Evolutionary conservation across 192 early-diverging fungal species (phyloP), one percentile per base, ranked within the genome.

Genomic region (Coemansia sp.): DNA sequence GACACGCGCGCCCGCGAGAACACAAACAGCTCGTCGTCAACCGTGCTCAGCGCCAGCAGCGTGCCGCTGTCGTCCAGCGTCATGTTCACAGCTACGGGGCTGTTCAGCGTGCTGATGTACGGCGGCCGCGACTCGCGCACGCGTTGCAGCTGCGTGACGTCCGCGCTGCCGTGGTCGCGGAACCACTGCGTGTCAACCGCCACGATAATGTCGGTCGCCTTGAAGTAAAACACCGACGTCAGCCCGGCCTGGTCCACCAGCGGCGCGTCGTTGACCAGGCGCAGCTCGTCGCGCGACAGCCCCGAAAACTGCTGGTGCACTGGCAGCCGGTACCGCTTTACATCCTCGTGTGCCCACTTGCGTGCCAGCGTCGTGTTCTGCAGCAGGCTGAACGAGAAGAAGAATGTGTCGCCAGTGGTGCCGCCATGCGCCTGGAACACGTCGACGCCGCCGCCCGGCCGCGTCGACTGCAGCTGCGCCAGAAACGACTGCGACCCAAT

Each of bases 21-120:
- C 3, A 78, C 47, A 52, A 78, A 78, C 43, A 78, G 65, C 62
- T 78, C 75, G 51, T 78, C 75, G 51, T 78, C 69, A 14, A 78
- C 65, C 2, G 75, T 78, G 65, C 58, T 71, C 69, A 78, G 71
- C 2, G 75, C 75, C 58, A 78, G 58, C 57, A 78, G 54, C 27
- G 75, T 56, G 53, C 75, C 75, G 49, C 69, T 71, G 27, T 78
- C 75, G 46, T 78, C 75, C 31, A 78, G 69, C 14, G 75, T 78
- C 69, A 78, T 68, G 43, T 78, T 78, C 18, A 78, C 69, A 0
- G 75, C 75, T 2, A 78, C 75, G 2, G 75, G 75, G 56, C 69
- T 71, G 65, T 78, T 78, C 11, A 78, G 62, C n/a, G 75, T 78
- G 69, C 75, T 78, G 42, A 78, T 70, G 38, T 78, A 78, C 8